Evolutionary conservation across 2,329 filamentous ascomycete species (phyloP).

Genomic region (Pseudocercospora fijiensis): DNA sequence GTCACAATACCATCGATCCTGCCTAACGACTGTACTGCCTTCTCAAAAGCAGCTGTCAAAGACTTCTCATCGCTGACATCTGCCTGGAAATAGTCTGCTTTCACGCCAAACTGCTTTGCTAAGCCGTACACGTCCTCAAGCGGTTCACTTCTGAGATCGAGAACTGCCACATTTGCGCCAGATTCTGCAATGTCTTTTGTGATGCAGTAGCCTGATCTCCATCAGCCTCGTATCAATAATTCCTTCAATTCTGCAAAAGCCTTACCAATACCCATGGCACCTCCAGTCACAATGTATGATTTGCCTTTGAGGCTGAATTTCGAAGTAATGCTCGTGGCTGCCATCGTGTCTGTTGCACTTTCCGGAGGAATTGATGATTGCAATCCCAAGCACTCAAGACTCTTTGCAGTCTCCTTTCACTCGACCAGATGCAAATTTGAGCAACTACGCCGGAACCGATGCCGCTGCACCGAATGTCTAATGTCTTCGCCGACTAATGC

Average conservation of each 20-base stretch:
- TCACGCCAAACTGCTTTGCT: constrained; percentile 61
- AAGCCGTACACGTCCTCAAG: constrained; percentile 31
- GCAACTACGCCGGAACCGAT: not conserved
- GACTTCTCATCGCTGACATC: constrained; percentile 41
- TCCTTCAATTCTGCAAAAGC: no score
- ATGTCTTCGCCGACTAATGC: not conserved
- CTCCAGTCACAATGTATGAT: constrained; percentile 33
- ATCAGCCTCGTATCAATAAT: not conserved
- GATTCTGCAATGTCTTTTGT: constrained; percentile 32
- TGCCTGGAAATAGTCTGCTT: constrained; percentile 41
- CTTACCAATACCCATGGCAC: constrained; percentile 31
- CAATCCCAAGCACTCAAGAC: not conserved
- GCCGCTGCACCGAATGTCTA: constrained; percentile 1
- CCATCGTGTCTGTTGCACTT: not conserved
- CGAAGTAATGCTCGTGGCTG: constrained; percentile 16
- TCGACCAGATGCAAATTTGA: not conserved
- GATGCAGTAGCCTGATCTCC: constrained; percentile 25
- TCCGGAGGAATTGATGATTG: not conserved
- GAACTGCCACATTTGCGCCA: constrained; percentile 56
- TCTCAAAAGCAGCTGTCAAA: constrained; percentile 29
- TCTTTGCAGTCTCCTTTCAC: not conserved
- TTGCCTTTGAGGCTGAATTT: constrained; percentile 30
- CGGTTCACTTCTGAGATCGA: constrained; percentile 55
- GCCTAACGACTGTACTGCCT: constrained; percentile 27
- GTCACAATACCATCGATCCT: constrained; percentile 34